Evolutionary conservation across 1,284 basidiomycete genomes (phyloP), one percentile per base, ranked within the genome.

Genomic region (Tetrapyrgos nigripes): DNA sequence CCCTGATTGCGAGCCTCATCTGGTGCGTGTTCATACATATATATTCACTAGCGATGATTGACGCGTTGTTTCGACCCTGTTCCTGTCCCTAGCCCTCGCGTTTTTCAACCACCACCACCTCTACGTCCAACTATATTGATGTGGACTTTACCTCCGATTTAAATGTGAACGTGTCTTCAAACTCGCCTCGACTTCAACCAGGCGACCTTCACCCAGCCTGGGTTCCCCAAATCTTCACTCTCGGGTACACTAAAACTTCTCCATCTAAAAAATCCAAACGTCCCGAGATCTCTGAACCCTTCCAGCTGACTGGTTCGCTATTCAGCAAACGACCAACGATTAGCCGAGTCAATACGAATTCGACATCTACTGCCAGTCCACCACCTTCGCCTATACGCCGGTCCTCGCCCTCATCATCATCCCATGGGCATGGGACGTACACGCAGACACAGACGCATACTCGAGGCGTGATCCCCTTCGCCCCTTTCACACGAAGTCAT

Each of bases 101-200:
- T 3, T 84, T 84, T 64, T 84, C 83, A 21, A 75, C 77, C 21
- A 80, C 82, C 35, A 83, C 82, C 4, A 80, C 79, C 1, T 82
- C 82, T 11, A 83, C 83, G 0, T 81, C 79, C 24, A 74, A 76
- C 55, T 81, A 79, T 60, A 68, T 83, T 51, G 74, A 79, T 44
- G 73, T 79, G 9, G 31, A 60, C 21, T 57, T 59, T 24, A 40
- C 14, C 17, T 40, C 37, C 6, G 55, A 45, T 23, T 47, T 50
- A 19, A 31, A 31, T 46, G n/a, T 4, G 23, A 35, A 35, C 10
- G n/a, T 46, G 6, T 21, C 47, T 44, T 29, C 19, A 31, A 35
- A 52, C 17, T 19, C 48, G 17, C 19, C 17, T 11, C 28, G 54
- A 17, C 43, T 57, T n/a, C 29, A 50, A 13, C 55, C 55, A 11